These are phyloP conservation scores for Mucuna pruriens DNA, from an alignment of 306 rosid species.

Conservation along the genomic window DNA sequence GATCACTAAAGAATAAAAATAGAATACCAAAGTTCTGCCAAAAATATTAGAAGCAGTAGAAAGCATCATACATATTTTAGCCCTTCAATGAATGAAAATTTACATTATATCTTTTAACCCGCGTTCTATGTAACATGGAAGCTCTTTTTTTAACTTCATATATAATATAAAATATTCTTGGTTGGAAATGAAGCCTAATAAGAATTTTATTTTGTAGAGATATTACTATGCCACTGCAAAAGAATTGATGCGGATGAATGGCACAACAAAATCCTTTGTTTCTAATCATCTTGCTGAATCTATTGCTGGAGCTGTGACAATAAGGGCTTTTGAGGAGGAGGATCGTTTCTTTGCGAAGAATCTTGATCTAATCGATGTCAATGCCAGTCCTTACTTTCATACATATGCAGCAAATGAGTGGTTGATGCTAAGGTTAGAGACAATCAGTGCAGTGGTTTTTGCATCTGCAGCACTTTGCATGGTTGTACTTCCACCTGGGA, in stretches of 20 bases:
- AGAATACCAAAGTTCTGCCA: background rate
- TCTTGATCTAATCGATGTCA: slow-evolving; percentile 56
- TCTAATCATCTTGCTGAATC: slow-evolving; percentile 76
- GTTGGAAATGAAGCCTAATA: background rate
- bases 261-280: slow-evolving; percentile 64
- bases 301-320: slow-evolving; percentile 67
- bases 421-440: slow-evolving; percentile 63
- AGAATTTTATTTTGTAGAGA: slow-evolving; percentile 39
- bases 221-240: slow-evolving; percentile 66
- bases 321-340: slow-evolving; percentile 72
- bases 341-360: slow-evolving; percentile 57
- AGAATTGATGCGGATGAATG: slow-evolving; percentile 70
- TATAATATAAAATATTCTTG: background rate
- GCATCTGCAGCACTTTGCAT: slow-evolving; percentile 64
- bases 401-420: slow-evolving; percentile 67
- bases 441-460: slow-evolving; percentile 57
- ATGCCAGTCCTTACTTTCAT: slow-evolving; percentile 68
- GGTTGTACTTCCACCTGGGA: slow-evolving; percentile 69
- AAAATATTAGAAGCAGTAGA: background rate
- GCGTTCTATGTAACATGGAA: too few relatives aligned
- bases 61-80: too few relatives aligned
- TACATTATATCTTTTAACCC: too few relatives aligned
- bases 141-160: too few relatives aligned
- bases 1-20: background rate
- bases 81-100: too few relatives aligned